Percentiles rank a stretch among this genome's conserved stretches.
phyloP scores from a whole-genome alignment of 441 rosid species.

The Rhodomyrtus psidioides region DNA sequence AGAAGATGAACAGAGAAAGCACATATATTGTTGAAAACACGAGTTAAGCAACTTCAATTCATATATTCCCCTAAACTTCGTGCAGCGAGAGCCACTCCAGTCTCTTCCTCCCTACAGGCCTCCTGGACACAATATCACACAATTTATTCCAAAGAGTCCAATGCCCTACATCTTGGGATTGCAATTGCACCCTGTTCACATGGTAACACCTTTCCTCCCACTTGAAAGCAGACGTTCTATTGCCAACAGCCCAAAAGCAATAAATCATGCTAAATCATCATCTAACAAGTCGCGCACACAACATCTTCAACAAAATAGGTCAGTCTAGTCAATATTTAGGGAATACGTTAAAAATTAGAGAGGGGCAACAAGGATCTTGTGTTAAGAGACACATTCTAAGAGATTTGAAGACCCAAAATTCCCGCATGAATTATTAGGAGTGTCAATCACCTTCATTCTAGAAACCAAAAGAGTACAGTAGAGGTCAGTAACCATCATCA shows the following conservation, averaged over 20 bases:
- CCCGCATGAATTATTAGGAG: neutral
- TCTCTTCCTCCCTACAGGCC: neutral
- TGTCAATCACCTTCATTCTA: slow-evolving; percentile 64
- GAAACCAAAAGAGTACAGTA: slow-evolving; percentile 71
- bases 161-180: neutral
- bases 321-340: neutral
- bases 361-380: neutral
- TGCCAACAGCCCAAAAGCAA: neutral
- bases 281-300: neutral
- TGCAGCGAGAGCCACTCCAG: no score
- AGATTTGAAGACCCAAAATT: neutral
- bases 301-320: neutral
- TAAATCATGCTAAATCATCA: neutral
- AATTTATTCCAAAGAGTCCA: neutral
- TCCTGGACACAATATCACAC: neutral
- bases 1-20: no score
- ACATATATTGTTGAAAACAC: no score
- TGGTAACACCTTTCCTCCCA: neutral
- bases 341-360: neutral
- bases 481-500: slow-evolving; percentile 77
- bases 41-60: no score
- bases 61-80: no score
- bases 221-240: neutral
- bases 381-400: neutral
- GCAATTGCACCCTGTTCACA: neutral